Base-by-base conservation (phyloP, 495 filamentous ascomycete species). In the Penicillium verhagenii region DNA sequence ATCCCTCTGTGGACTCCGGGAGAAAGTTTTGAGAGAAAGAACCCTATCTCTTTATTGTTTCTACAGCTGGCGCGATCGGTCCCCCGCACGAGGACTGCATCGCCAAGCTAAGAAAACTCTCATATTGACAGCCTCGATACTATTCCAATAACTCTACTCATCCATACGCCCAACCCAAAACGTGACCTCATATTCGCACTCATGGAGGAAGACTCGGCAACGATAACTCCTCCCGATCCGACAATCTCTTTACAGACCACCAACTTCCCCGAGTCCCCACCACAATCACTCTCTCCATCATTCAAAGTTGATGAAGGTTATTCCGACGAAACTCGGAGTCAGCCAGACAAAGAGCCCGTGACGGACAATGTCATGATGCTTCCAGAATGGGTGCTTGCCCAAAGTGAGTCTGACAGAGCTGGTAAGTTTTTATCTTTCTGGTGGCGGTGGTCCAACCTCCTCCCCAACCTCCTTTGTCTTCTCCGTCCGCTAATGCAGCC, bases 291-390 rank as follows among this genome's bases (percentile, higher is more conserved):
- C n/a, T 68, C 72, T 3, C 62, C 73, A 8, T 71, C 80, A 20
- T 81, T 78, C 63, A 81, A 74, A 60, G 67, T 84, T 31, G 84
- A 87, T 65, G 84, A 87, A 70, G 84, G 84, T 33, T 87, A 85
- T 60, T 83, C 84, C 18, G 84, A 86, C 59, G 84, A 87, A 26
- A 83, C 84, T 11, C 68, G 75, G 55, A 85, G 82, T 54, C 82
- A 79, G 53, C 54, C 71, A 21, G 80, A 79, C 47, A 81, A 77
- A 64, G 74, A 71, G 25, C 47, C 57, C 3, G 50, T 59, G 67
- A 61, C 67, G 20, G 67, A 76, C 26, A 72, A 74, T 61, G 68
- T 64, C 28, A 70, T 74, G 67, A 59, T 65, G 51, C 68, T 84
- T 28, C 79, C 80, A 7, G 72, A 77, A n/a, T 83, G 75, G 74